These are phyloP conservation scores for Escovopsis weberi DNA, from an alignment of 2,329 filamentous ascomycete species.

Conservation along the genomic window DNA sequence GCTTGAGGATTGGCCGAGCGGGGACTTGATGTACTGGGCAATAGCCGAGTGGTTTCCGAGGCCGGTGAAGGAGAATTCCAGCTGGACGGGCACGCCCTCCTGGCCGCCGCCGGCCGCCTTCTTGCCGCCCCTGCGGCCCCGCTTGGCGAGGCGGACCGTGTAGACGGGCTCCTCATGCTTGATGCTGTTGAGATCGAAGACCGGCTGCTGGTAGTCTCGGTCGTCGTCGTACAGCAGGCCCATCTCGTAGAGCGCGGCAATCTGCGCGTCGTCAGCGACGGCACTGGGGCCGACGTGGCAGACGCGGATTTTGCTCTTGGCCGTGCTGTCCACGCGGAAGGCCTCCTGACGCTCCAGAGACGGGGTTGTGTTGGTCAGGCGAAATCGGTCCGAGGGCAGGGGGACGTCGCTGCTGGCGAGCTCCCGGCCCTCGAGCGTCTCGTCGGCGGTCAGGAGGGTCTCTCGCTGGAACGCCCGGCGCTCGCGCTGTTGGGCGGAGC, in stretches of 20 bases:
- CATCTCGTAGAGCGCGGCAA: constrained; percentile 28
- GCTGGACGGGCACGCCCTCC: constrained; percentile 13
- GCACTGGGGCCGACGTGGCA: constrained; percentile 9
- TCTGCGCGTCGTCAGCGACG: constrained; percentile 21
- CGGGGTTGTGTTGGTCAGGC: constrained; percentile 20
- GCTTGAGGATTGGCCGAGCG: constrained; percentile 6
- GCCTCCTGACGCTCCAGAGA: constrained; percentile 32
- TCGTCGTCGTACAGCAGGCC: constrained; percentile 30
- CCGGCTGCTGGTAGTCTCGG: constrained; percentile 16
- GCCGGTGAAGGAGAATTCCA: constrained; percentile 29
- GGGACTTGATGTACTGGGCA: constrained; percentile 20
- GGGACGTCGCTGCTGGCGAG: constrained; percentile 21
- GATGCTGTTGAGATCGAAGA: constrained; percentile 26
- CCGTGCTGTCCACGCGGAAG: constrained; percentile 26
- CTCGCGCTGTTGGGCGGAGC: not conserved
- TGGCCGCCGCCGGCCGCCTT: constrained; percentile 2
- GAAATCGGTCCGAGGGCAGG: constrained; percentile 22
- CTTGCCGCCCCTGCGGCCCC: constrained; percentile 14
- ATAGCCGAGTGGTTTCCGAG: constrained; percentile 26
- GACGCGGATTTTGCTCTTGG: constrained; percentile 17
- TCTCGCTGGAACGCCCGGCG: not conserved
- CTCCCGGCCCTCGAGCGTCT: constrained; percentile 18
- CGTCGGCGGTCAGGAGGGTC: constrained; percentile 2
- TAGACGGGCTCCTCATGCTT: constrained; percentile 23
- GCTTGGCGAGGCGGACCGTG: constrained; percentile 19